Evolutionary conservation across 2,329 filamentous ascomycete species (phyloP).

Genomic region (Biscogniauxia mediterranea): DNA sequence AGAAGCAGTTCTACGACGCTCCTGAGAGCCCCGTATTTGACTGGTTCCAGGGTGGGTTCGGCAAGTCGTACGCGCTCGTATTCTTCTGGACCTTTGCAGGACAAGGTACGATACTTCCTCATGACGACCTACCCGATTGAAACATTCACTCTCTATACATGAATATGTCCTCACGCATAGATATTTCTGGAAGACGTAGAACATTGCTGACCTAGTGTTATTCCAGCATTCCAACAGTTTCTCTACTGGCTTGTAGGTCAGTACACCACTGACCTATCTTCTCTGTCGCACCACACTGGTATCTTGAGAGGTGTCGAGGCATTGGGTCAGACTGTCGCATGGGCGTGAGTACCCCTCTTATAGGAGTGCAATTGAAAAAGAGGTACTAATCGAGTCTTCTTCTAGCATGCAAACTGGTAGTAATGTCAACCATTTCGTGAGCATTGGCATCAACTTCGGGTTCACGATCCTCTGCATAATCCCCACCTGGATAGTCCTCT

Average conservation of each 20-base stretch:
- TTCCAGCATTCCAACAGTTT: slow-evolving; percentile 31
- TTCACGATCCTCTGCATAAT: slow-evolving; percentile 28
- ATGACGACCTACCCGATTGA: no score
- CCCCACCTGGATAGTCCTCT: slow-evolving; percentile 33
- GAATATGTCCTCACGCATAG: no score
- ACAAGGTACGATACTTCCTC: slow-evolving; percentile 10
- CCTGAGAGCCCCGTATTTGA: slow-evolving; percentile 29
- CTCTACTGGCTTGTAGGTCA: slow-evolving; percentile 34
- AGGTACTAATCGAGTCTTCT: background rate
- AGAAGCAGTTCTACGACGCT: slow-evolving; percentile 31
- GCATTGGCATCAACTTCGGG: slow-evolving; percentile 33
- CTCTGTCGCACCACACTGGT: slow-evolving; percentile 32
- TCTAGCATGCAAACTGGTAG: slow-evolving; percentile 32
- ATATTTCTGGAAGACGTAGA: no score
- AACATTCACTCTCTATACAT: no score
- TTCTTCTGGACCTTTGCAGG: slow-evolving; percentile 32
- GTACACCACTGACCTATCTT: slow-evolving; percentile 32
- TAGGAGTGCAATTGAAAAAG: background rate
- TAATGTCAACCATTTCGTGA: slow-evolving; percentile 33
- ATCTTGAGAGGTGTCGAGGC: slow-evolving; percentile 32
- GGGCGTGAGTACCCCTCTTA: slow-evolving; percentile 25
- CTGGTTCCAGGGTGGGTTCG: slow-evolving; percentile 31
- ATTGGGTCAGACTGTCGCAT: slow-evolving; percentile 33
- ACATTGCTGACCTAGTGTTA: no score
- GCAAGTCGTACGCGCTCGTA: slow-evolving; percentile 28